phyloP scores from a whole-genome alignment of 495 filamentous ascomycete genomes.

The Chaetomium cochliodes region DNA sequence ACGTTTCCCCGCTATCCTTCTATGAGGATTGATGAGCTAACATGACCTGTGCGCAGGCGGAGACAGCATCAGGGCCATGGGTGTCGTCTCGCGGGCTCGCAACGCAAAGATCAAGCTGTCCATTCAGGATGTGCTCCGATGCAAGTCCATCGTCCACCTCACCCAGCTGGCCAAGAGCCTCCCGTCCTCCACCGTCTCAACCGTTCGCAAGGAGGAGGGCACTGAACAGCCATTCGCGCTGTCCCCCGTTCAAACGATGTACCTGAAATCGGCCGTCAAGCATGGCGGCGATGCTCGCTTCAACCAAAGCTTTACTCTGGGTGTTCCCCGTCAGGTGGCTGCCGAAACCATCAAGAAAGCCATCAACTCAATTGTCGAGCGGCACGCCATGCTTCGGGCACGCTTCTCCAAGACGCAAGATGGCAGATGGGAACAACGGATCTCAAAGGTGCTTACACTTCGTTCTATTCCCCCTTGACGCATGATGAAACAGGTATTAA shows the following conservation, averaged over 20 bases:
- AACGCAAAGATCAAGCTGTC: slow-evolving; percentile 26
- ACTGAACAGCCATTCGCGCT: slow-evolving; percentile 53
- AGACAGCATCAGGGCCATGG: slow-evolving; percentile 34
- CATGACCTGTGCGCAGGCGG: slow-evolving; percentile 20
- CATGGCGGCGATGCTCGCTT: slow-evolving; percentile 52
- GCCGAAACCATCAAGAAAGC: slow-evolving; percentile 41
- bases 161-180: slow-evolving; percentile 24
- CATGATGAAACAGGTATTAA: background rate
- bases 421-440: slow-evolving; percentile 30
- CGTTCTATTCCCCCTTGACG: slow-evolving; percentile 1
- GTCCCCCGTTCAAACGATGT: slow-evolving; percentile 60
- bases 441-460: slow-evolving; percentile 20
- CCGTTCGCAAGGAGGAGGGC: slow-evolving; percentile 29
- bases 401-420: slow-evolving; percentile 41
- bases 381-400: slow-evolving; percentile 62
- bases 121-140: slow-evolving; percentile 30
- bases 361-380: slow-evolving; percentile 49
- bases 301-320: slow-evolving; percentile 60
- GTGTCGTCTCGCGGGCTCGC: slow-evolving; percentile 25
- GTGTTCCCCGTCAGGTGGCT: slow-evolving; percentile 43
- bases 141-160: slow-evolving; percentile 33
- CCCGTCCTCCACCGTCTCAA: background rate
- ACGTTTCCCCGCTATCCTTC: background rate
- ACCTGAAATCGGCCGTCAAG: slow-evolving; percentile 51
- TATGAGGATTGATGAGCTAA: background rate